Conservation (phyloP, 257 asterid species). For the Hygrophila difformis region DNA sequence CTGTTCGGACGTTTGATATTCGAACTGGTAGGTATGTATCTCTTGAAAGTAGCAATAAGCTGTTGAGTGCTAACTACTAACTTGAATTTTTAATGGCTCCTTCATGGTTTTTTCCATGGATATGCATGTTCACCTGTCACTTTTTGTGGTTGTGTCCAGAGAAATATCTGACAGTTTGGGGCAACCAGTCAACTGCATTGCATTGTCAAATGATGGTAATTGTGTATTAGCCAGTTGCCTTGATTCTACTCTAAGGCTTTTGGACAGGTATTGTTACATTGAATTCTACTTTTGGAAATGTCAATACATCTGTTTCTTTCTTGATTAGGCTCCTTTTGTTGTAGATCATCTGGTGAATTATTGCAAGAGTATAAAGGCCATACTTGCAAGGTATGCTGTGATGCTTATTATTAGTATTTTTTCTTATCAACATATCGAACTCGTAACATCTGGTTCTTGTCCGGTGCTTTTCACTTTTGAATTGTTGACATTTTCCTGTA, state of each 20-base stretch:
- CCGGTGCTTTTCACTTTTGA: neutral
- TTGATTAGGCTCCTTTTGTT: slow-evolving; percentile 10
- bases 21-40: slow-evolving; percentile 86
- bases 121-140: slow-evolving; percentile 13
- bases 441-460: too few relatives aligned
- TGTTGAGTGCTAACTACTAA: neutral
- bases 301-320: neutral
- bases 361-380: slow-evolving; percentile 96
- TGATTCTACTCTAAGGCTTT: slow-evolving; percentile 79
- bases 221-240: slow-evolving; percentile 87
- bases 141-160: slow-evolving; percentile 32
- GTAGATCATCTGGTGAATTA: slow-evolving; percentile 71
- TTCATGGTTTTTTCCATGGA: slow-evolving; percentile 9
- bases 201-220: slow-evolving; percentile 89
- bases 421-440: neutral
- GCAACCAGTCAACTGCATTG: slow-evolving; percentile 86
- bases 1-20: slow-evolving; percentile 91
- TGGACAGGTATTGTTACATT: slow-evolving; percentile 55
- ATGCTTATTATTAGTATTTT: slow-evolving; percentile 4
- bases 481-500: slow-evolving; percentile 4
- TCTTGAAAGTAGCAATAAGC: slow-evolving; percentile 13
- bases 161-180: slow-evolving; percentile 82
- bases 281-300: slow-evolving; percentile 8
- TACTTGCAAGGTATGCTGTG: slow-evolving; percentile 68
- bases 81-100: slow-evolving; percentile 2